Conservation (phyloP, 768 basidiomycete genomes). For the Gautieria morchelliformis region DNA sequence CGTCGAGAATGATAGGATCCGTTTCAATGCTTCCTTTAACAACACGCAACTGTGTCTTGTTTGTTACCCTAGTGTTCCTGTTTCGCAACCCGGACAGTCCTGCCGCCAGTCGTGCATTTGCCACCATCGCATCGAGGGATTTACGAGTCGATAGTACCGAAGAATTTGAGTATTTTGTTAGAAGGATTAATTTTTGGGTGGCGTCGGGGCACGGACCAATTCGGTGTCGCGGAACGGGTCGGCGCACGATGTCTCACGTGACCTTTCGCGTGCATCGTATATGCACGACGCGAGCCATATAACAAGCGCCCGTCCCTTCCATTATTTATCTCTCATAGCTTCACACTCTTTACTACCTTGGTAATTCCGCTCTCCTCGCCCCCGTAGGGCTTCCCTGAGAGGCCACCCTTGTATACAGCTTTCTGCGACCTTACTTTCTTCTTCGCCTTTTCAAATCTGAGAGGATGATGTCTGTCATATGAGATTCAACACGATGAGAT, state of each 20-base stretch:
- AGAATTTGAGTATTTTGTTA: not conserved
- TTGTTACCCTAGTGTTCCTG: constrained; percentile 76
- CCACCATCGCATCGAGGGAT: constrained; percentile 9
- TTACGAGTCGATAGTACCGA: not conserved
- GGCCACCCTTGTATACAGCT: constrained; percentile 86
- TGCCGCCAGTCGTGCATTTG: constrained; percentile 5
- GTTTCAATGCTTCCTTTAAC: constrained; percentile 73
- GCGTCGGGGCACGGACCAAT: constrained; percentile 10
- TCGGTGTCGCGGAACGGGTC: constrained; percentile 8
- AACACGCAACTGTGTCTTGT: constrained; percentile 85
- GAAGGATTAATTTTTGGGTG: constrained; percentile 8
- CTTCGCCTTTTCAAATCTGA: constrained; percentile 84
- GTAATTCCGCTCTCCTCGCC: constrained; percentile 88
- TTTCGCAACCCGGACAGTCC: constrained; percentile 34
- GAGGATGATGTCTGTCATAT: not conserved
- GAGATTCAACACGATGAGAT: not conserved
- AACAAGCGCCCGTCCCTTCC: constrained; percentile 1
- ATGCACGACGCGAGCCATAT: not conserved
- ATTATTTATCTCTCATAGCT: constrained; percentile 25
- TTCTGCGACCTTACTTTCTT: constrained; percentile 84
- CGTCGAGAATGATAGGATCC: constrained; percentile 60
- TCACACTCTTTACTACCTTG: constrained; percentile 80
- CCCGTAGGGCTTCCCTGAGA: constrained; percentile 64
- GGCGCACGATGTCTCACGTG: constrained; percentile 9
- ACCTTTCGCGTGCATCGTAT: constrained; percentile 6